Evolutionary conservation across 1,284 basidiomycete species (phyloP).

Genomic region (Sanguinoderma infundibulare): DNA sequence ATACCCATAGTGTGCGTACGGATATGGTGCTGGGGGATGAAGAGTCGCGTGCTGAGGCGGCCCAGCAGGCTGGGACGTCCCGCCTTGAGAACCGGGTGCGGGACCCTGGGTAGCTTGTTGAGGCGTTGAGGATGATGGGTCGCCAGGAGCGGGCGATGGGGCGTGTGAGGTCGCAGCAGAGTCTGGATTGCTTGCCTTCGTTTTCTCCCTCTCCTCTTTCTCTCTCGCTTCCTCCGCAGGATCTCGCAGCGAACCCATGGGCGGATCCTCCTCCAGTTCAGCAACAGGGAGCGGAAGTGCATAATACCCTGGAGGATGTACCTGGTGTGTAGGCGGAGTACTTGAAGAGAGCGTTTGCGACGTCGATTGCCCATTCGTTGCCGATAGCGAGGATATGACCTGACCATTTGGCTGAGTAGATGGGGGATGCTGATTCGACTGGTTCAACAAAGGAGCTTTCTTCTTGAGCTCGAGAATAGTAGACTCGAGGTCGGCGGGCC

Average conservation of each 20-base stretch:
- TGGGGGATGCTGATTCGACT: neutral
- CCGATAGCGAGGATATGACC: neutral
- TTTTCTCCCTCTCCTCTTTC: neutral
- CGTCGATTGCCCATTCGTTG: neutral
- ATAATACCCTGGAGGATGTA: conserved; percentile 27
- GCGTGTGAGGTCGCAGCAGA: conserved; percentile 9
- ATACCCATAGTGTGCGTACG: conserved; percentile 35
- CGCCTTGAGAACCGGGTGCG: conserved; percentile 21
- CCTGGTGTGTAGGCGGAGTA: conserved; percentile 25
- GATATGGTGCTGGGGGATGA: conserved; percentile 30
- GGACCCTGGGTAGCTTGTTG: conserved; percentile 26
- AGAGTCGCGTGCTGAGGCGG: conserved; percentile 20
- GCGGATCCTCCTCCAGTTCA: conserved; percentile 21
- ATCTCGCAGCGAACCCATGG: conserved; percentile 30
- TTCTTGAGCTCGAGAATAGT: conserved; percentile 60
- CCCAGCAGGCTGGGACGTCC: conserved; percentile 12
- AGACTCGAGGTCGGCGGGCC: conserved; percentile 69
- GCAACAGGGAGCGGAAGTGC: conserved; percentile 7
- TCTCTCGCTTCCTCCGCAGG: conserved; percentile 18
- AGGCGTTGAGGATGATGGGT: neutral
- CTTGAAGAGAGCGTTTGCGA: conserved; percentile 4
- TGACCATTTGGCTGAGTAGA: neutral
- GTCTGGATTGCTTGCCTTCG: conserved; percentile 12
- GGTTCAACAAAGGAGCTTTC: conserved; percentile 27
- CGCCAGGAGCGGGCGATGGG: conserved; percentile 14